A percentile compares a stretch with the other conserved stretches of the same genome.
Conservation (phyloP, 1,284 basidiomycete genomes). For the Moesziomyces globuligerus region DNA sequence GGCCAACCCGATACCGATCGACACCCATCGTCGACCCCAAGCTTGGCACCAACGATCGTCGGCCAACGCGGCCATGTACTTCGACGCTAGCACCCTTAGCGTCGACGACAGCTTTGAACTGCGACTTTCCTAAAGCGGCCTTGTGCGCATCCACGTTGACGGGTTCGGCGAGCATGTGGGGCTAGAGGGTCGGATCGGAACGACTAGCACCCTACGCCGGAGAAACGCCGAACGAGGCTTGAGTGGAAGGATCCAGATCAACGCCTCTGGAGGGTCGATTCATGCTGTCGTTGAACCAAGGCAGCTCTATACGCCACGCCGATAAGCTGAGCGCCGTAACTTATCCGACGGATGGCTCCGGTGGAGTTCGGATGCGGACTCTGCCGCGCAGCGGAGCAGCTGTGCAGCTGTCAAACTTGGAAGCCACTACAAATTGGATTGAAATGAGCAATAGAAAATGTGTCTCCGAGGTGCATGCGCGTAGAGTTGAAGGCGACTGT, state of each 20-base stretch:
- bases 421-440: neutral
- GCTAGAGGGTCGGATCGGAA: neutral
- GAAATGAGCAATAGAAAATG: conserved; percentile 1
- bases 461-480: conserved; percentile 18
- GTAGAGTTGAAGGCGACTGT: conserved; percentile 6
- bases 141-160: neutral
- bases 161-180: neutral
- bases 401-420: conserved; percentile 11
- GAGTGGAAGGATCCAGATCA: neutral
- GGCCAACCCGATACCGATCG: neutral
- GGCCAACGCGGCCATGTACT: too few relatives aligned
- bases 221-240: neutral
- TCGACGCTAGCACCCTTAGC: too few relatives aligned
- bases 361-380: neutral
- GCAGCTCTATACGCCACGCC: neutral
- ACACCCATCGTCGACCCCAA: too few relatives aligned
- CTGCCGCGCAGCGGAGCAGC: neutral
- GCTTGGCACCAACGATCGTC: too few relatives aligned
- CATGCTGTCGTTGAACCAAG: neutral
- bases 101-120: too few relatives aligned
- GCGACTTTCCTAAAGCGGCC: neutral
- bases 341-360: neutral
- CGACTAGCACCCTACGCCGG: too few relatives aligned
- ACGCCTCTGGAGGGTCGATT: neutral
- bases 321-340: too few relatives aligned